A percentile compares a stretch with the other conserved stretches of the same genome.
phyloP scores from a whole-genome alignment of 305 asterid species.

The Solanum chacoense region DNA sequence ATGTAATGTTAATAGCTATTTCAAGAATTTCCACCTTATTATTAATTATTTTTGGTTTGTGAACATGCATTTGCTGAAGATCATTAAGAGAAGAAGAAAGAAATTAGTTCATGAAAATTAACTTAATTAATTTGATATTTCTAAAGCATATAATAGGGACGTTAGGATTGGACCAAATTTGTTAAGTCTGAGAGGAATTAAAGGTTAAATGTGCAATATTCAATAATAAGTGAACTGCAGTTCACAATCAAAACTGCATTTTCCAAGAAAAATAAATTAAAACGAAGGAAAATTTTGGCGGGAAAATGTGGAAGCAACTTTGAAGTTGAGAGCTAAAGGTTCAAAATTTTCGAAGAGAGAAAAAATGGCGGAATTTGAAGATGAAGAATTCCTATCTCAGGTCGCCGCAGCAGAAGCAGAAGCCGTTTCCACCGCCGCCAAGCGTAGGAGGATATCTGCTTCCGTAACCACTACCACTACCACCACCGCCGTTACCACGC shows the following conservation, averaged over 20 bases:
- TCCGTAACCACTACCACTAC: not conserved
- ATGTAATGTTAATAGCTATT: not conserved
- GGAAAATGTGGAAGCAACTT: not conserved
- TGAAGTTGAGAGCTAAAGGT: not conserved
- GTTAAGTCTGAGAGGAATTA: not conserved
- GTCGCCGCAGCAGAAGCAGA: conserved; percentile 12
- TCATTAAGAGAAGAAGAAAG: too few relatives aligned
- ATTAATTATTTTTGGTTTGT: too few relatives aligned
- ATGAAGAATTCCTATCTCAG: conserved; percentile 8
- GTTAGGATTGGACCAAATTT: not conserved
- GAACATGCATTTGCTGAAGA: too few relatives aligned
- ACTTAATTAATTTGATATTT: not conserved
- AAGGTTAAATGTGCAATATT: not conserved
- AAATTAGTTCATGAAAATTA: too few relatives aligned
- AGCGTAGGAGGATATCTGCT: conserved; percentile 1
- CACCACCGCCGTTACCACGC: not conserved
- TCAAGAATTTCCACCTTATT: not conserved
- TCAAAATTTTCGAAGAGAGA: not conserved
- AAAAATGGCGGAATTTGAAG: conserved; percentile 6
- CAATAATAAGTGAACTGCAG: not conserved
- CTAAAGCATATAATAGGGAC: not conserved
- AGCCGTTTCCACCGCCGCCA: conserved; percentile 8
- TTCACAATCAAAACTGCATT: not conserved
- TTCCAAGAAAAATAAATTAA: not conserved
- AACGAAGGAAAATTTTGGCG: not conserved